These are phyloP conservation scores for Stylosanthes scabra DNA, from an alignment of 331 rosid genomes.

Conservation along the genomic window DNA sequence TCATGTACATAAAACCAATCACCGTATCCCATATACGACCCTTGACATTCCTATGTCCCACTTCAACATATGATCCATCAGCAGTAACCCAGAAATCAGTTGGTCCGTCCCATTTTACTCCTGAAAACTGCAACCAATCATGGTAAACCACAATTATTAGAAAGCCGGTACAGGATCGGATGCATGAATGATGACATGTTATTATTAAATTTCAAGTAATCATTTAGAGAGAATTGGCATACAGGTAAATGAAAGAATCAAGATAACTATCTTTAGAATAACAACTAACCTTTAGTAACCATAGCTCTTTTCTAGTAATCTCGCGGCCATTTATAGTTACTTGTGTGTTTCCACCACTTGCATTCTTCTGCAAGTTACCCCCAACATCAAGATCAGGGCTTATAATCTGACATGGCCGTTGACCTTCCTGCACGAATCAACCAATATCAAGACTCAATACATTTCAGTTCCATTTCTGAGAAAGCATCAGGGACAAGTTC, in stretches of 20 bases:
- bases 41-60: constrained; percentile 66
- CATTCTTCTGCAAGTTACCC: constrained; percentile 52
- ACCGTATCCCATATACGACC: constrained; percentile 92
- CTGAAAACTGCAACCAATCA: constrained; percentile 66
- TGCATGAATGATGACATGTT: too few species aligned
- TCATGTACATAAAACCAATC: constrained; percentile 32
- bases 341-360: constrained; percentile 81
- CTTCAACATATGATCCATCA: constrained; percentile 88
- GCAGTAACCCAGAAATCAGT: constrained; percentile 75
- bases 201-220: too few species aligned
- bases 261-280: constrained; percentile 6
- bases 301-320: constrained; percentile 66
- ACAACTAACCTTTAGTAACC: constrained; percentile 64
- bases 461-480: constrained; percentile 1
- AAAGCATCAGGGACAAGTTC: constrained; percentile 10
- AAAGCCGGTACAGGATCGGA: too few species aligned
- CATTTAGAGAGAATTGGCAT: too few species aligned
- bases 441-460: constrained; percentile 29
- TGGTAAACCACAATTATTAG: constrained; percentile 32
- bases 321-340: constrained; percentile 64
- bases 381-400: constrained; percentile 67
- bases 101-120: constrained; percentile 86
- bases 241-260: too few species aligned
- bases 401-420: constrained; percentile 66
- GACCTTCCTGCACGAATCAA: constrained; percentile 64